These are phyloP conservation scores for Dryas drummondii DNA, from an alignment of 306 rosid genomes.

Conservation along the genomic window DNA sequence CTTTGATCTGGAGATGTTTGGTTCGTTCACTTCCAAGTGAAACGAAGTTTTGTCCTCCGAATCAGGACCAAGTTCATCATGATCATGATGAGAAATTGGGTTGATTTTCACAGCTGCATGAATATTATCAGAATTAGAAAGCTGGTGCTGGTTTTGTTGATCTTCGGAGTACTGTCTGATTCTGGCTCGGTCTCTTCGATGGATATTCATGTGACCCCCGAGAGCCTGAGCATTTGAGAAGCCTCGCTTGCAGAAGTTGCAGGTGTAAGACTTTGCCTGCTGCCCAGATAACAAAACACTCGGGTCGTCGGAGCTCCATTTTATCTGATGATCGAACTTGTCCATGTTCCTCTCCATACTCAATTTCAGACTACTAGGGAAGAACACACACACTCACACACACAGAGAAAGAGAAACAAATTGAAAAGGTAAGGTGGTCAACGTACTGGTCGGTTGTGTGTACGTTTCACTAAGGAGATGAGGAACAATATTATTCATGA, in stretches of 20 bases:
- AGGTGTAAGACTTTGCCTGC: conserved; percentile 45
- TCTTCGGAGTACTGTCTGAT: conserved; percentile 56
- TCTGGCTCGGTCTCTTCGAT: conserved; percentile 66
- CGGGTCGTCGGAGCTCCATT: conserved; percentile 47
- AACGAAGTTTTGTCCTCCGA: neutral
- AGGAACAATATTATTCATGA: neutral
- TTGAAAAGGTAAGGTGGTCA: neutral
- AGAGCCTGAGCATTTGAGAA: conserved; percentile 84
- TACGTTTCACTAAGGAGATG: neutral
- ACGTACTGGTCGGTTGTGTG: neutral
- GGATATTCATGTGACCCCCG: conserved; percentile 85
- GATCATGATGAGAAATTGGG: conserved; percentile 16
- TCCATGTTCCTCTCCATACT: neutral
- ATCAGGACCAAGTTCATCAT: neutral
- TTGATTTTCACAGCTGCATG: conserved; percentile 15
- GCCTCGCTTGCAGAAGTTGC: conserved; percentile 64
- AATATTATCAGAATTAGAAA: no score
- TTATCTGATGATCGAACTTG: conserved; percentile 34
- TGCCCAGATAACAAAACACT: conserved; percentile 20
- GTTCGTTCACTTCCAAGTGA: conserved; percentile 16
- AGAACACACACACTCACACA: neutral
- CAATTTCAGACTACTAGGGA: neutral
- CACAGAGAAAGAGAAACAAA: no score
- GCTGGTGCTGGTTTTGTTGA: conserved; percentile 19
- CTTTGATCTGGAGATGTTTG: neutral